Conservation (phyloP, 1,284 basidiomycete species). For the Somion occarium region DNA sequence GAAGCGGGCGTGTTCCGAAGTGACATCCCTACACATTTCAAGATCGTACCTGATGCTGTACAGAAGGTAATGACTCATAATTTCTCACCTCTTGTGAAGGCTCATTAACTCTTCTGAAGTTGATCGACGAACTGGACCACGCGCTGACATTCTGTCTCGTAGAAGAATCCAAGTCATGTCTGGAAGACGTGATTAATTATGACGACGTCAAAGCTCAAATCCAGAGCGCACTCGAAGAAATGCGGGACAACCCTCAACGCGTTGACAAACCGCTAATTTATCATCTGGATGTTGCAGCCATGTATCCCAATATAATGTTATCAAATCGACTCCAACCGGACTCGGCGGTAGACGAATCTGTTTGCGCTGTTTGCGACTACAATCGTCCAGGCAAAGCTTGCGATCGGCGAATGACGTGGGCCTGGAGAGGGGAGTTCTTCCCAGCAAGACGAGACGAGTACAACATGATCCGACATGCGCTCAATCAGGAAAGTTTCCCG, state of each 20-base stretch:
- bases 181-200: constrained; percentile 93
- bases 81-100: constrained; percentile 1
- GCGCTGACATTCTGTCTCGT: constrained; percentile 88
- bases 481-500: constrained; percentile 94
- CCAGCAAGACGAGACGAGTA: constrained; percentile 97
- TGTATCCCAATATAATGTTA: constrained; percentile 99
- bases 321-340: constrained; percentile 98
- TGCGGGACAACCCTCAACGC: constrained; percentile 90
- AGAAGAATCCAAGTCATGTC: constrained; percentile 79
- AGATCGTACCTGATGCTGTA: constrained; percentile 84
- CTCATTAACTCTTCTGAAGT: constrained; percentile 39
- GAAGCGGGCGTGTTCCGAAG: constrained; percentile 98
- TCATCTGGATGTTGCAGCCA: constrained; percentile 98
- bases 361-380: constrained; percentile 97
- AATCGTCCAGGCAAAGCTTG: constrained; percentile 96
- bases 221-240: constrained; percentile 72
- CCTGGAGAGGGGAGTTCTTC: constrained; percentile 99
- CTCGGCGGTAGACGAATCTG: constrained; percentile 95
- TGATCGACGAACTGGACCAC: constrained; percentile 92
- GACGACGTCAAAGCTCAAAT: constrained; percentile 88
- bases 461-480: constrained; percentile 98
- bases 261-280: constrained; percentile 95
- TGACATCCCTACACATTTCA: constrained; percentile 95
- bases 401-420: constrained; percentile 94
- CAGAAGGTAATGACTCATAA: constrained; percentile 60